Evolutionary conservation across 768 basidiomycete genomes (phyloP), one percentile per base, ranked within the genome.

Genomic region (Collybia mongolica): DNA sequence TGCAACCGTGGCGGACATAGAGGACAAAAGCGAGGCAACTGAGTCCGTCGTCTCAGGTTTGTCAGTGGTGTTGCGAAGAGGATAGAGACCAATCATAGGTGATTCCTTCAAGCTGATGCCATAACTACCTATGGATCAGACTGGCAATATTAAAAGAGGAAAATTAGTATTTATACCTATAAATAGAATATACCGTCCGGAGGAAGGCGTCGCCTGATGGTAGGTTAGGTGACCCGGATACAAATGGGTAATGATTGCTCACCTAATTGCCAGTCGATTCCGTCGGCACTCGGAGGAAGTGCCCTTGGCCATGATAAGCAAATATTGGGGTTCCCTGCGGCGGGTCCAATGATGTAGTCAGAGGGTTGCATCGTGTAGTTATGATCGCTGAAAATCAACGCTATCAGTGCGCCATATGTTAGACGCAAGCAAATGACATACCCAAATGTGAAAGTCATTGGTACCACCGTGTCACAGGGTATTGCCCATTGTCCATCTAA

Each of bases 241-340:
- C 29, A 41, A 8, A 26, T 38, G 15, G 3, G 22, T n/a, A 26
- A 14, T 26, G 15, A 5, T n/a, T 52, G 66, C 37, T 22, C 55
- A 85, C 87, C 88, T 43, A 92, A 72, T 64, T 90, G 87, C 90
- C 90, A 92, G 59, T 92, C 90, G 46, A 92, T 76, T 12, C 87
- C 90, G 64, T 90, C 85, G 12, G 82, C 54, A 50, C 74, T 85
- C 0, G 88, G 90, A 6, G 82, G 73, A 17, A 71, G 65, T 3
- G 87, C 88, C 54, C 68, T 72, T 0, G 88, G 89, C 90, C 90
- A 92, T 20, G 86, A 71, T 38, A 91, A 67, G 65, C 90, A 92
- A 12, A 88, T 63, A 51, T 77, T 73, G 0, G 87, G 84, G 60
- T 84, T 75, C 6, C 82, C 82, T 39, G 72, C 70, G 8, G 82